A percentile compares a stretch with the other conserved stretches of the same genome.
phyloP scores from a whole-genome alignment of 306 rosid genomes.

The Astragalus glycyphyllos region DNA sequence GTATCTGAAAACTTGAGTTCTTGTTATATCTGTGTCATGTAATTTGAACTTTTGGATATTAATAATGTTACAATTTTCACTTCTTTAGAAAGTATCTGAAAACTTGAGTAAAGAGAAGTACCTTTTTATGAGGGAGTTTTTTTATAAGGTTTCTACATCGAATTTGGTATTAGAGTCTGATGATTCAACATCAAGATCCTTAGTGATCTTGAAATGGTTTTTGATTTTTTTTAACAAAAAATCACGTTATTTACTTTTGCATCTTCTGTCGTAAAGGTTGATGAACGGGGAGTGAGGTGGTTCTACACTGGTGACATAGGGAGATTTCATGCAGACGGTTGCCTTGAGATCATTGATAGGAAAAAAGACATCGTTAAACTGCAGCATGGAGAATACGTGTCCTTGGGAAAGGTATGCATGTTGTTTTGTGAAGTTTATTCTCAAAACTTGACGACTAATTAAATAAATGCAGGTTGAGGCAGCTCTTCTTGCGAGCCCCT shows the following conservation, averaged over 20 bases:
- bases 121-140: background rate
- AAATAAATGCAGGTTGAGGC: conserved; percentile 83
- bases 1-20: too few relatives aligned
- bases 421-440: conserved; percentile 37
- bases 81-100: background rate
- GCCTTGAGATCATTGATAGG: conserved; percentile 94
- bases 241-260: background rate
- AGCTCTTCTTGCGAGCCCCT: conserved; percentile 73
- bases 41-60: background rate
- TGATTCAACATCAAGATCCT: background rate
- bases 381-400: conserved; percentile 98
- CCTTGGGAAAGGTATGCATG: conserved; percentile 84
- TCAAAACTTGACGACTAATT: conserved; percentile 40
- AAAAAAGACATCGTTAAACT: conserved; percentile 97
- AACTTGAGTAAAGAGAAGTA: conserved; percentile 1
- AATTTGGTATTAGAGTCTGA: background rate
- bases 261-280: conserved; percentile 63
- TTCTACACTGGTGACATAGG: conserved; percentile 95
- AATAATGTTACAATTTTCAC: conserved; percentile 3
- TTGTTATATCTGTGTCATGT: background rate
- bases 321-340: conserved; percentile 83
- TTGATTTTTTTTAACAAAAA: background rate
- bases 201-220: conserved; percentile 31
- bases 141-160: background rate
- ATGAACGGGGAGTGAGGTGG: conserved; percentile 90